These are phyloP conservation scores for Apiospora kogelbergensis DNA, from an alignment of 2,329 filamentous ascomycete species.

Conservation along the genomic window DNA sequence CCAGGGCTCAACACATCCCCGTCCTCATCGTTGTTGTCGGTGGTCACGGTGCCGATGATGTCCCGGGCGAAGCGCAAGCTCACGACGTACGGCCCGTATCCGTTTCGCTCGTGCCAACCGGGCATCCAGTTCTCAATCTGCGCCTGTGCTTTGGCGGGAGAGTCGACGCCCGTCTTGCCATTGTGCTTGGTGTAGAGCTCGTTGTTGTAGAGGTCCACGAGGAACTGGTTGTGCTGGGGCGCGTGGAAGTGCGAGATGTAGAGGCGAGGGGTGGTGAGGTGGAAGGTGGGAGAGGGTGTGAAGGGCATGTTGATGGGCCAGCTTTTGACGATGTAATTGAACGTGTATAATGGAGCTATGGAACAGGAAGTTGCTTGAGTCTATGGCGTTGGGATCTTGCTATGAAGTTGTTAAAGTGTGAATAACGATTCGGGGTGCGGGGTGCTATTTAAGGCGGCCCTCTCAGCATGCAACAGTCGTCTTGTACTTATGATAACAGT, in stretches of 20 bases:
- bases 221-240: neutral
- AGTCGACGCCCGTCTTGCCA: conserved; percentile 4
- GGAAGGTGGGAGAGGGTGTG: neutral
- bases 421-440: neutral
- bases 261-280: neutral
- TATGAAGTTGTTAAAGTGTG: neutral
- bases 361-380: no score
- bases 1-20: neutral
- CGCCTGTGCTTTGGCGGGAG: neutral
- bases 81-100: conserved; percentile 4
- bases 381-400: neutral
- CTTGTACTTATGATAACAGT: no score
- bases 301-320: neutral
- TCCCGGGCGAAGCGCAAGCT: conserved; percentile 3
- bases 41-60: neutral
- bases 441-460: neutral
- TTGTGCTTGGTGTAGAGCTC: conserved; percentile 5
- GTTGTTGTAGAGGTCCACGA: conserved; percentile 6
- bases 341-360: no score
- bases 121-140: conserved; percentile 10
- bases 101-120: conserved; percentile 4
- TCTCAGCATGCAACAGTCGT: neutral
- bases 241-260: conserved; percentile 10
- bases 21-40: neutral
- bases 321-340: neutral